Evolutionary conservation across 2,329 filamentous ascomycete genomes (phyloP).

Genomic region (Penicillium hesseltinei): DNA sequence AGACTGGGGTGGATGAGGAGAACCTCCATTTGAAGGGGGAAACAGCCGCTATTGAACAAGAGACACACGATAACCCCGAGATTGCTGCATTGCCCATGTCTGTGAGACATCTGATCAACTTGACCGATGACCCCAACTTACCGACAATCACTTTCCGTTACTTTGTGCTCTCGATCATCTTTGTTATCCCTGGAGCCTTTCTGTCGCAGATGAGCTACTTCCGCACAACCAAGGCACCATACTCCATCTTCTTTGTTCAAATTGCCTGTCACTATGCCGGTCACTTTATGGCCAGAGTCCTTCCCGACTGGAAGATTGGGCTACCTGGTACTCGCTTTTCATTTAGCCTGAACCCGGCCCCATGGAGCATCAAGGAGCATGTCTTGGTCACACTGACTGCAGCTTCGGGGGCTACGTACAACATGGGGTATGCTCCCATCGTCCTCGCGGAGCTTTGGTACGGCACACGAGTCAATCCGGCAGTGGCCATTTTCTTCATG

Average conservation of each 20-base stretch:
- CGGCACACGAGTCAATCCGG: slow-evolving; percentile 51
- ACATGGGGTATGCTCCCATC: slow-evolving; percentile 53
- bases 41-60: slow-evolving; percentile 24
- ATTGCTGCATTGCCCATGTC: slow-evolving; percentile 55
- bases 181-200: slow-evolving; percentile 53
- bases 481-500: slow-evolving; percentile 61
- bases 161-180: slow-evolving; percentile 1
- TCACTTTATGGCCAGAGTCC: slow-evolving; percentile 51
- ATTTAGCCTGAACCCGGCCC: slow-evolving; percentile 57
- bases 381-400: slow-evolving; percentile 57
- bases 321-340: slow-evolving; percentile 49
- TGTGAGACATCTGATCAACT: slow-evolving; percentile 57
- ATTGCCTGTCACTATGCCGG: slow-evolving; percentile 57
- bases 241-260: slow-evolving; percentile 62
- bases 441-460: slow-evolving; percentile 60
- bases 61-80: slow-evolving; percentile 50
- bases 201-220: slow-evolving; percentile 57
- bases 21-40: slow-evolving; percentile 17
- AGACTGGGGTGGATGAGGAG: slow-evolving; percentile 18
- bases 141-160: slow-evolving; percentile 56
- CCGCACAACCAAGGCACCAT: slow-evolving; percentile 57
- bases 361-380: slow-evolving; percentile 59
- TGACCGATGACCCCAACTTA: slow-evolving; percentile 56
- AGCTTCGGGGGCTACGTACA: slow-evolving; percentile 54
- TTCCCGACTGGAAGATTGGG: slow-evolving; percentile 50